These are phyloP conservation scores for Psophocarpus tetragonolobus DNA, from an alignment of 306 rosid genomes.

Conservation along the genomic window DNA sequence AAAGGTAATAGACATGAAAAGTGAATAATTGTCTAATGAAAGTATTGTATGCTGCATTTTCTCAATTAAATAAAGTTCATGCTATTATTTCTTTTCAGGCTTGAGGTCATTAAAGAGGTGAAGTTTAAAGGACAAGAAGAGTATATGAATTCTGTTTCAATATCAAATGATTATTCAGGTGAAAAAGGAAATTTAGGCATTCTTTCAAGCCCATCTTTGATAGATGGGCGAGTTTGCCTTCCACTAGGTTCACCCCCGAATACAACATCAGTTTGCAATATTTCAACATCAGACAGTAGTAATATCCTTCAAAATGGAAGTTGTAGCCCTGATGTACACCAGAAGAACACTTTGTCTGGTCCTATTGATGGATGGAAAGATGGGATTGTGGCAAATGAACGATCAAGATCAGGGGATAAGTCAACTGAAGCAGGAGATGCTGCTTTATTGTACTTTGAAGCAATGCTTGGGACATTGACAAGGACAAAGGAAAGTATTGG, in stretches of 20 bases:
- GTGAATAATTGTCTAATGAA: conserved; percentile 7
- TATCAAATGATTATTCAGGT: conserved; percentile 52
- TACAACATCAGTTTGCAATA: conserved; percentile 52
- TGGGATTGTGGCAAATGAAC: conserved; percentile 50
- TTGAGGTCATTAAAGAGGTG: conserved; percentile 47
- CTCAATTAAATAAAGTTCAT: conserved; percentile 20
- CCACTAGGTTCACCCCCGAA: conserved; percentile 66
- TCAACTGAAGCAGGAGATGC: conserved; percentile 65
- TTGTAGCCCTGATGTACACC: conserved; percentile 82
- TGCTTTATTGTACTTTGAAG: conserved; percentile 82
- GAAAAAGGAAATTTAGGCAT: conserved; percentile 55
- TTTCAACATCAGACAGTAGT: conserved; percentile 77
- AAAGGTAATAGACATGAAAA: background rate
- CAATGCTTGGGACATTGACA: conserved; percentile 78
- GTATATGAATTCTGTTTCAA: conserved; percentile 51
- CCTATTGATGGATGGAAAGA: conserved; percentile 54
- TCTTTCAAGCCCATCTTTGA: conserved; percentile 62
- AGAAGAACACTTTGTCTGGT: conserved; percentile 51
- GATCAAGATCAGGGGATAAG: conserved; percentile 55
- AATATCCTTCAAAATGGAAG: conserved; percentile 73
- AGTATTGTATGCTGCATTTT: conserved; percentile 21
- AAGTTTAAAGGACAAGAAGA: conserved; percentile 39
- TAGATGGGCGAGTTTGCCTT: conserved; percentile 60
- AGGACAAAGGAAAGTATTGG: conserved; percentile 97
- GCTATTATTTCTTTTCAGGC: conserved; percentile 49